A percentile compares a stretch with the other conserved stretches of the same genome.
phyloP scores from a whole-genome alignment of 129 eudicot species.

The Rutidosis leptorrhynchoides region DNA sequence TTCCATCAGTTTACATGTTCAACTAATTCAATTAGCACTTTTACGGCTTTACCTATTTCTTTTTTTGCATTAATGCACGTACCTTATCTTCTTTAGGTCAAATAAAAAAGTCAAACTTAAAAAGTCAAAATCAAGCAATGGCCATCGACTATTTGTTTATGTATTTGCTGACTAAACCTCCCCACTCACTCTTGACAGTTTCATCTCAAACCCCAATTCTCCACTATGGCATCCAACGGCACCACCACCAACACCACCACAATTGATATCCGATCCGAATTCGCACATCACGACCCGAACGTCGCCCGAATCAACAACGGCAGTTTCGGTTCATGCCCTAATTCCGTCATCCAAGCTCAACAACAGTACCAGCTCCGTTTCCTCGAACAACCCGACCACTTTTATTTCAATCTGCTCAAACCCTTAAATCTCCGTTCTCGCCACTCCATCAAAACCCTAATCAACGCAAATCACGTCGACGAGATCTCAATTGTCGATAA shows the following conservation, averaged over 20 bases:
- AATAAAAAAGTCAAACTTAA: background rate
- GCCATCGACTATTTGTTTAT: background rate
- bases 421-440: constrained; percentile 63
- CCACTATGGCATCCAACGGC: constrained; percentile 33
- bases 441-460: constrained; percentile 47
- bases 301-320: constrained; percentile 91
- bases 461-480: constrained; percentile 68
- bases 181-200: background rate
- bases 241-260: constrained; percentile 4
- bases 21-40: too few species aligned
- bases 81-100: background rate
- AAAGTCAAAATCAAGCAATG: background rate
- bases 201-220: background rate
- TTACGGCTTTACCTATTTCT: background rate
- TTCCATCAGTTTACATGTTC: too few species aligned
- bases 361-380: constrained; percentile 62
- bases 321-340: constrained; percentile 86
- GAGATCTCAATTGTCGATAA: constrained; percentile 81
- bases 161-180: background rate
- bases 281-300: constrained; percentile 72
- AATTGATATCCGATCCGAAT: constrained; percentile 52
- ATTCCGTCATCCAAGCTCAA: constrained; percentile 60
- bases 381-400: constrained; percentile 77
- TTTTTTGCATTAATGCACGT: background rate
- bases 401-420: constrained; percentile 55